Base-by-base conservation (phyloP, 805 yeast genomes). In the Helenozyma rhizophorensis region DNA sequence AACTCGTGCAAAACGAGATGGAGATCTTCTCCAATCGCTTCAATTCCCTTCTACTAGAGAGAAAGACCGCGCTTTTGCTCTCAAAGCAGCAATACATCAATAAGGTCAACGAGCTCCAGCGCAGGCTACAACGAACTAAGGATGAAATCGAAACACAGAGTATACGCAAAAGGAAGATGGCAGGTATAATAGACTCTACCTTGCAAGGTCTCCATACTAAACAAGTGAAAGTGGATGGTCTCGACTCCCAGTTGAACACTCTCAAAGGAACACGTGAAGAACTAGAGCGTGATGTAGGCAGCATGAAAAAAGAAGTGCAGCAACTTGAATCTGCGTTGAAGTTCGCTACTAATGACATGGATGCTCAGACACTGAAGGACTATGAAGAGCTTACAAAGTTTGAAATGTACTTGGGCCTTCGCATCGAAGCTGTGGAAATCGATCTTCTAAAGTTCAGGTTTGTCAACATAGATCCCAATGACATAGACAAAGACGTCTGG, bases 391-490 rank as follows among this genome's bases (percentile, higher is more conserved):
- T 76, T 25, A 35, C 56, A 12, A 60, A 69, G 25, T 76, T 70
- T 54, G 83, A 80, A 39, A 53, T 60, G 23, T 56, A 75, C 30
- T 56, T 78, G 27, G 86, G 87, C 1, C 49, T 80, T 35, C 58
- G 60, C 22, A 68, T 80, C 13, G 76, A 72, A 34, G 78, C 77
- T 3, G 53, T 74, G 2, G 54, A 58, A 13, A 69, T 65, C 6
- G 75, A 71, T 33, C 43, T 66, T 21, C 49, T 80, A 27, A 57
- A 54, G 36, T 74, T 80, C 45, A 55, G 60, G 3, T 80, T 79
- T 46, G 52, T 51, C 2, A 71, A 72, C 29, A 58, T 78, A 12
- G 75, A 72, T 40, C 60, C 70, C 12, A 52, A 58, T 21, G 57
- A 74, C 30, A 50, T 62, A 26, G 61, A 61, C 23, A 54, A 56